Percentiles rank a stretch among this genome's conserved stretches.
Conservation (phyloP, 345 rosid genomes). For the Populus simonii region DNA sequence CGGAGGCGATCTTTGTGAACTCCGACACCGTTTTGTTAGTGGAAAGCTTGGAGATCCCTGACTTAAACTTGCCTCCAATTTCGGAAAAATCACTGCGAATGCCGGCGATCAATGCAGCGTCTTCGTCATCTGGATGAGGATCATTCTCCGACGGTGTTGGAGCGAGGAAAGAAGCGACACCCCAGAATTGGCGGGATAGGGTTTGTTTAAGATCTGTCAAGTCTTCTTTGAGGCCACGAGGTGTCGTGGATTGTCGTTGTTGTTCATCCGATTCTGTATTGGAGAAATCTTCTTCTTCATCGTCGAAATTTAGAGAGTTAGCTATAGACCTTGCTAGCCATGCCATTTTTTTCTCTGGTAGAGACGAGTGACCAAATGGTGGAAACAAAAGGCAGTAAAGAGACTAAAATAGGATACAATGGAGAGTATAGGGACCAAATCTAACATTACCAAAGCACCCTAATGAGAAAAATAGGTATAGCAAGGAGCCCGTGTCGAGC, state of each 20-base stretch:
- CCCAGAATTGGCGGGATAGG: slow-evolving; percentile 77
- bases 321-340: slow-evolving; percentile 72
- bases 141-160: slow-evolving; percentile 48
- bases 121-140: slow-evolving; percentile 20
- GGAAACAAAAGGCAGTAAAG: too few relatives aligned
- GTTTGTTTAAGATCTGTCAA: slow-evolving; percentile 72
- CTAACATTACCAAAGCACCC: too few relatives aligned
- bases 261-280: slow-evolving; percentile 18
- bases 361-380: too few relatives aligned
- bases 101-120: slow-evolving; percentile 40
- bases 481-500: too few relatives aligned
- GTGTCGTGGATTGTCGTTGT: slow-evolving; percentile 19
- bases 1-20: slow-evolving; percentile 59
- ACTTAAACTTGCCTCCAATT: slow-evolving; percentile 56
- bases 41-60: slow-evolving; percentile 60
- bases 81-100: slow-evolving; percentile 74
- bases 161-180: slow-evolving; percentile 91
- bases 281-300: background rate
- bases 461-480: too few relatives aligned
- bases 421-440: too few relatives aligned
- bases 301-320: slow-evolving; percentile 52
- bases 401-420: too few relatives aligned
- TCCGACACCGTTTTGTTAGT: slow-evolving; percentile 60
- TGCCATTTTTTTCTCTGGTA: slow-evolving; percentile 36
- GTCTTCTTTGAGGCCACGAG: slow-evolving; percentile 82